These are phyloP conservation scores for Shiraia sp. DNA, from an alignment of 2,329 filamentous ascomycete genomes.

Conservation along the genomic window DNA sequence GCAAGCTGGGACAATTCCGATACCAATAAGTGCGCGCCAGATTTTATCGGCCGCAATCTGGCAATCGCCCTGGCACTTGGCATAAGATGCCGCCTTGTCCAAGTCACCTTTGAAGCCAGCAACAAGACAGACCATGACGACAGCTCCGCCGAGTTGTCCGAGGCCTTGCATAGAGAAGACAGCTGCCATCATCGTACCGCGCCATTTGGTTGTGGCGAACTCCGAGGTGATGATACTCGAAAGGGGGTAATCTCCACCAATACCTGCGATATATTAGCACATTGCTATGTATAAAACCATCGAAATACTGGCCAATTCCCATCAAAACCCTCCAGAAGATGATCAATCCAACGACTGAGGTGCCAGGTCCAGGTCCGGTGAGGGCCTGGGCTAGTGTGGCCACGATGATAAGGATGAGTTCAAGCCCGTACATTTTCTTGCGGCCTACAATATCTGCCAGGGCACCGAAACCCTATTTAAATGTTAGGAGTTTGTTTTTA, in stretches of 20 bases:
- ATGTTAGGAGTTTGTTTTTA: too few relatives aligned
- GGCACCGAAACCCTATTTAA: slow-evolving; percentile 56
- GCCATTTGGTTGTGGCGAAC: slow-evolving; percentile 47
- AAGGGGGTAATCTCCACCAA: slow-evolving; percentile 77
- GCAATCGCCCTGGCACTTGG: slow-evolving; percentile 34
- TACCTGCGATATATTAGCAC: slow-evolving; percentile 30
- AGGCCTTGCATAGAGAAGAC: slow-evolving; percentile 51
- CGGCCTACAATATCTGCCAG: slow-evolving; percentile 74
- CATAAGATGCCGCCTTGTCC: slow-evolving; percentile 19
- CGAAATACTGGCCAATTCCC: slow-evolving; percentile 37
- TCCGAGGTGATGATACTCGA: slow-evolving; percentile 78
- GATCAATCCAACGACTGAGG: slow-evolving; percentile 43
- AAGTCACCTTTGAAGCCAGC: slow-evolving; percentile 38
- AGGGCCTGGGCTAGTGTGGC: slow-evolving; percentile 45
- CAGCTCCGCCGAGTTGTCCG: slow-evolving; percentile 45
- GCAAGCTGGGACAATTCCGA: slow-evolving; percentile 47
- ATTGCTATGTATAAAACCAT: slow-evolving; percentile 42
- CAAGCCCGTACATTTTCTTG: slow-evolving; percentile 78
- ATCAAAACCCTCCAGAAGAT: slow-evolving; percentile 49
- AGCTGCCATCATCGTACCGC: slow-evolving; percentile 49
- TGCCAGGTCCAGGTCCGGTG: slow-evolving; percentile 38
- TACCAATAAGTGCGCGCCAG: slow-evolving; percentile 48
- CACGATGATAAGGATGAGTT: slow-evolving; percentile 46
- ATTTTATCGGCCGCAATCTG: slow-evolving; percentile 45
- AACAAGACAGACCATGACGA: slow-evolving; percentile 40